Base-by-base conservation (phyloP, 169 alveolate genomes). In the Plasmodium vinckei region DNA sequence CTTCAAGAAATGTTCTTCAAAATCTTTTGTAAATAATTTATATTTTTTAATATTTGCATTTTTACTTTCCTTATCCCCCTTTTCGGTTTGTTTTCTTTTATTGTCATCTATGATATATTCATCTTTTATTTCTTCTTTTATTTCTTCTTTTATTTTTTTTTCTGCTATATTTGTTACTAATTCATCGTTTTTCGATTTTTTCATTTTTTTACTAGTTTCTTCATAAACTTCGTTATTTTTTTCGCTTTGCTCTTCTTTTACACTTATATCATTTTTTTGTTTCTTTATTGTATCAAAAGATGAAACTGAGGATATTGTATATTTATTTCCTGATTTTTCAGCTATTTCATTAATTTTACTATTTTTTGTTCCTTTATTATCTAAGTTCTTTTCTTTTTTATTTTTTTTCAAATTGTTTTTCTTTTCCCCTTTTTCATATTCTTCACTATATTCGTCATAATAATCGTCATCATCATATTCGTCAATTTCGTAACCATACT, bases 11-110 rank as follows among this genome's bases (percentile, higher is more conserved):
- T 86, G 72, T 19, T 86, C 75, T 51, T 86, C 91, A 53, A 86
- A 86, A 51, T 86, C 91, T 86, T 86, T 86, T 12, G 91, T 86
- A 86, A 86, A 86, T 59, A 86, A 61, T 51, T 86, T 86, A 70
- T 86, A 86, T 46, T 63, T 46, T 70, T 82, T 82, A 23, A 68
- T 59, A 5, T 63, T 67, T 10, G 57, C 63, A 47, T 27, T 64
- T 77, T 33, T 51, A 60, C 51, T 67, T 46, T 79, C 79, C 13
- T 54, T 46, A 12, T 67, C 89, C 23, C 23, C 49, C 5, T 46
- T 21, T 19, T 27, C 89, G 33, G 27, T 49, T 21, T 25, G 33
- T 27, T 27, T 47, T 9, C 27, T 17, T 25, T 10, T 17, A 25
- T 23, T 10, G 21, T 61, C 71, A 12, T 9, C 67, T 19, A n/a